A percentile compares a stretch with the other conserved stretches of the same genome.
phyloP scores from a whole-genome alignment of 371 early-diverging fungal species.

The Rhizopus sp. region DNA sequence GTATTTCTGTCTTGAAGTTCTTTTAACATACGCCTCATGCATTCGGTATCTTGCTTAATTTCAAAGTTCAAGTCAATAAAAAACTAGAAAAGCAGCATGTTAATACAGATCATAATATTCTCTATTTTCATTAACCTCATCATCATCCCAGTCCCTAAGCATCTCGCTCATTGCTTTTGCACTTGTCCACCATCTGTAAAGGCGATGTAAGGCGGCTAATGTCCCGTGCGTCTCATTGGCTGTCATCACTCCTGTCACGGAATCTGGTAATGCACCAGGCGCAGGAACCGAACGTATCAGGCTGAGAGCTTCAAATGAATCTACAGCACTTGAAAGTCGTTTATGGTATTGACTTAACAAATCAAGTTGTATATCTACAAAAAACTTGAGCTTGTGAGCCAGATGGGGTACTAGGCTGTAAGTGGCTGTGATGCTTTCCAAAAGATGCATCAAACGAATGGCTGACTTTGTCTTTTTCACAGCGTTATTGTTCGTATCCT shows the following conservation, averaged over 20 bases:
- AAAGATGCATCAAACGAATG: constrained; percentile 52
- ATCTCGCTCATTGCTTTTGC: constrained; percentile 38
- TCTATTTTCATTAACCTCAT: constrained; percentile 43
- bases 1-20: constrained; percentile 21
- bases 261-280: constrained; percentile 54
- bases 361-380: constrained; percentile 53
- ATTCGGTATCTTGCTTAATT: constrained; percentile 27
- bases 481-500: constrained; percentile 22
- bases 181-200: constrained; percentile 59
- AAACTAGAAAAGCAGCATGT: constrained; percentile 33
- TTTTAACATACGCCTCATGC: background rate
- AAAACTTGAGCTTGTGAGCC: constrained; percentile 50
- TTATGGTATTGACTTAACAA: constrained; percentile 53
- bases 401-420: constrained; percentile 43
- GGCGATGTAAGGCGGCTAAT: constrained; percentile 41
- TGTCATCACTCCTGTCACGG: constrained; percentile 50
- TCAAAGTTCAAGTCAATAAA: constrained; percentile 60
- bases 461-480: constrained; percentile 55
- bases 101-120: background rate
- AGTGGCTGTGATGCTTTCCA: constrained; percentile 62
- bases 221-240: constrained; percentile 36
- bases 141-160: constrained; percentile 57
- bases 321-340: constrained; percentile 48
- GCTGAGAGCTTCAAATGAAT: constrained; percentile 54
- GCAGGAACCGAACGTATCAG: constrained; percentile 52